Evolutionary conservation across 2,329 filamentous ascomycete species (phyloP).

Genomic region (Paecilomyces variotii): DNA sequence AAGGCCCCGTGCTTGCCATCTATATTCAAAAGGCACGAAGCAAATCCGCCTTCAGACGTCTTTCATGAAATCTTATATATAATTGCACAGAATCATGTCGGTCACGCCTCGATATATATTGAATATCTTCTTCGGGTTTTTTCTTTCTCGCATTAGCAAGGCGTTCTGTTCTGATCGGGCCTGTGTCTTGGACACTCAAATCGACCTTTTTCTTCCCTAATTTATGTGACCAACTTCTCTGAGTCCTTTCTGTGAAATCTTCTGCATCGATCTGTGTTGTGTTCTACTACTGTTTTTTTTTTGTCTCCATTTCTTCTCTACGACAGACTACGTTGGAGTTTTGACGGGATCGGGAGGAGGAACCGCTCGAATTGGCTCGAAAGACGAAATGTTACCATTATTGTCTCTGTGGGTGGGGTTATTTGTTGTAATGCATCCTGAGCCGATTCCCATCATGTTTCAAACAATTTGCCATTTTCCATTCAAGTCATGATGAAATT

Average conservation of each 20-base stretch:
- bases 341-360: background rate
- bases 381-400: background rate
- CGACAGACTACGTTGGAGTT: background rate
- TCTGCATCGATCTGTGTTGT: background rate
- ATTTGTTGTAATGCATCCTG: too few species aligned
- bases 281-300: background rate
- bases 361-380: background rate
- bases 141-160: conserved; percentile 7
- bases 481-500: too few species aligned
- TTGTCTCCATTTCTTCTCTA: background rate
- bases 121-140: background rate
- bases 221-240: background rate
- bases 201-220: background rate
- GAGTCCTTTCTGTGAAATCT: background rate
- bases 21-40: background rate
- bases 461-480: too few species aligned
- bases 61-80: conserved; percentile 1
- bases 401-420: background rate
- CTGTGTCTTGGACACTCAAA: background rate
- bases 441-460: too few species aligned
- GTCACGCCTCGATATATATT: background rate
- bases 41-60: background rate
- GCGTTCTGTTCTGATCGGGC: conserved; percentile 4
- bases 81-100: background rate
- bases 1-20: background rate